phyloP scores from a whole-genome alignment of 2,329 filamentous ascomycete genomes.

The Colletotrichum horii region DNA sequence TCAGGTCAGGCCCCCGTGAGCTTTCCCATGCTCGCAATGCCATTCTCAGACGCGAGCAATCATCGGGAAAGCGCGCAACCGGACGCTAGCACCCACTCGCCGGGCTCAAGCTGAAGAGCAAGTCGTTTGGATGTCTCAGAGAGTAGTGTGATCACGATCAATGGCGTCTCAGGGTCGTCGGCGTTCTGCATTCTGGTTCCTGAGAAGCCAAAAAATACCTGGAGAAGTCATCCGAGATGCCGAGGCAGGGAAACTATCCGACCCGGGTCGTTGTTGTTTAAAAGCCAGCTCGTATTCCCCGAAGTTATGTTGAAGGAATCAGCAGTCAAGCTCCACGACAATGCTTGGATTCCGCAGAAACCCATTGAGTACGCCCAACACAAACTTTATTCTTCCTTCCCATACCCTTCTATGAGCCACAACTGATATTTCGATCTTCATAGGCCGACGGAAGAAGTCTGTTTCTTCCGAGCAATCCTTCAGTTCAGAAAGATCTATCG shows the following conservation, averaged over 20 bases:
- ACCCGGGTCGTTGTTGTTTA: neutral
- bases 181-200: neutral
- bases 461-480: constrained; percentile 7
- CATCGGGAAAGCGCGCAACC: neutral
- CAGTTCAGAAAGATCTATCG: neutral
- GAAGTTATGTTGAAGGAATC: neutral
- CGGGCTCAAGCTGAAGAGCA: neutral
- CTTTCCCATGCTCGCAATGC: neutral
- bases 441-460: constrained; percentile 12
- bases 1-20: too few species aligned
- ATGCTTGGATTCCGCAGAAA: constrained; percentile 21
- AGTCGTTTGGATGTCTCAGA: neutral
- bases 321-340: neutral
- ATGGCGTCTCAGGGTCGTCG: neutral
- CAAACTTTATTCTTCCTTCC: neutral
- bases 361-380: constrained; percentile 3
- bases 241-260: neutral
- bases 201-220: neutral
- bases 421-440: neutral
- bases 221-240: neutral
- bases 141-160: neutral
- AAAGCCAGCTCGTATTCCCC: neutral
- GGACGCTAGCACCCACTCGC: neutral
- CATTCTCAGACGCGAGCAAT: constrained; percentile 1
- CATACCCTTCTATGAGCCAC: neutral